phyloP scores from a whole-genome alignment of 2,329 filamentous ascomycete species.

The Verticillium tricorpus region DNA sequence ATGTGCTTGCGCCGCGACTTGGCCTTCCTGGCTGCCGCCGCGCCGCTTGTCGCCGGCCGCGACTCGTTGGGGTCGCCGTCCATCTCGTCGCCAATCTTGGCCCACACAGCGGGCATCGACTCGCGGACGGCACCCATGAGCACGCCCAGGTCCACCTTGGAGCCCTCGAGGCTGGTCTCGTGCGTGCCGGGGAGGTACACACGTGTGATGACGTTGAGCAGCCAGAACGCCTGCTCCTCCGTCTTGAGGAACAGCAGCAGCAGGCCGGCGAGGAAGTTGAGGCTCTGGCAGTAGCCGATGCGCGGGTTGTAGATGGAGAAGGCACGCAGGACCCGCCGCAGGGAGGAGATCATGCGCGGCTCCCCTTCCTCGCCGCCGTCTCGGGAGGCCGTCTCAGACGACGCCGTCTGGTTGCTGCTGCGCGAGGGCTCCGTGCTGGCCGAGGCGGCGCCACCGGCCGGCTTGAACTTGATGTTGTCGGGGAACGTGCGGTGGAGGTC shows the following conservation, averaged over 20 bases:
- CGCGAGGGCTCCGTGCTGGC: constrained; percentile 15
- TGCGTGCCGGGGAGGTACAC: constrained; percentile 88
- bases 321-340: constrained; percentile 81
- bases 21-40: constrained; percentile 11
- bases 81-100: constrained; percentile 78
- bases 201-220: constrained; percentile 87
- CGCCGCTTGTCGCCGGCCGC: constrained; percentile 23
- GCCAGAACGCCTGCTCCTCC: constrained; percentile 88
- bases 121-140: constrained; percentile 85
- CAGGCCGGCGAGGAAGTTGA: constrained; percentile 91
- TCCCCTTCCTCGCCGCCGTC: constrained; percentile 39
- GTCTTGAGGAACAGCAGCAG: constrained; percentile 81
- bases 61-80: constrained; percentile 42
- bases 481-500: constrained; percentile 93
- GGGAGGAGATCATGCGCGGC: constrained; percentile 72
- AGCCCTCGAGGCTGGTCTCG: constrained; percentile 82
- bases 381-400: constrained; percentile 20
- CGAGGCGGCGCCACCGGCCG: constrained; percentile 27
- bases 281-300: constrained; percentile 92
- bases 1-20: constrained; percentile 33
- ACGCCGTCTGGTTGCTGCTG: constrained; percentile 22
- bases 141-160: constrained; percentile 90
- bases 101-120: constrained; percentile 77
- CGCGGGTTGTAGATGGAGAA: constrained; percentile 87
- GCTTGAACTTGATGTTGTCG: constrained; percentile 88